Evolutionary conservation across 177 flowering plant genomes (phyloP).

Genomic region (Vitis hybrid): DNA sequence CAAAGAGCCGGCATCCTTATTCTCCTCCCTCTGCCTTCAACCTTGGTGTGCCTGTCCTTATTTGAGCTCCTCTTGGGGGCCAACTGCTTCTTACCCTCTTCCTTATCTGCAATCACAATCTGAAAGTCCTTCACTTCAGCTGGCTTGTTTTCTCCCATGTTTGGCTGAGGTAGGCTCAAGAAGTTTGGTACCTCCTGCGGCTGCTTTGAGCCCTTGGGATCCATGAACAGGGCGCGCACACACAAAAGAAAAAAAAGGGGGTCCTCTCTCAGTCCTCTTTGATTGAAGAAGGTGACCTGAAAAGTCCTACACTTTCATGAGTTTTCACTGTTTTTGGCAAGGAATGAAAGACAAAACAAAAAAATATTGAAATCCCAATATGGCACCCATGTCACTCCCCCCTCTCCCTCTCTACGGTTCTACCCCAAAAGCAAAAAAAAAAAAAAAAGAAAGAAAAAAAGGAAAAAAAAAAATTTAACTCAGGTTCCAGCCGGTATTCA

Average conservation of each 20-base stretch:
- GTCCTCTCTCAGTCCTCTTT: conserved; percentile 13
- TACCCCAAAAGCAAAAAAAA: no score
- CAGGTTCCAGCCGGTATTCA: background rate
- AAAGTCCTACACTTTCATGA: conserved; percentile 44
- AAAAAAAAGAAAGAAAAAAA: background rate
- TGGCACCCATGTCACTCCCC: conserved; percentile 1
- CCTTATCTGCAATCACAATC: conserved; percentile 46
- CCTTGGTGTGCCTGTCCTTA: conserved; percentile 61
- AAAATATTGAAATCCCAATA: conserved; percentile 20
- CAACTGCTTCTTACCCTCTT: conserved; percentile 35
- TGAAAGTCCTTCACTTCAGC: conserved; percentile 51
- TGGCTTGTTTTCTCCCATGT: conserved; percentile 38
- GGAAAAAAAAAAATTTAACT: conserved; percentile 1
- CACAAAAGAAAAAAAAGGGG: conserved; percentile 1
- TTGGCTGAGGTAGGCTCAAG: conserved; percentile 34
- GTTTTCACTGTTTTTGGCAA: conserved; percentile 55
- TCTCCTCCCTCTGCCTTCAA: conserved; percentile 56
- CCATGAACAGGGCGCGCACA: conserved; percentile 27
- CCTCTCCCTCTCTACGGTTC: conserved; percentile 9
- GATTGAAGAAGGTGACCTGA: conserved; percentile 40
- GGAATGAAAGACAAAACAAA: conserved; percentile 22
- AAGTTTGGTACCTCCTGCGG: conserved; percentile 28
- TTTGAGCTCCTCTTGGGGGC: conserved; percentile 51
- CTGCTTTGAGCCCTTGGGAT: conserved; percentile 48
- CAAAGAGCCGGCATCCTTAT: conserved; percentile 67